Evolutionary conservation across 805 yeast species (phyloP).

Genomic region (Starmerella floris): DNA sequence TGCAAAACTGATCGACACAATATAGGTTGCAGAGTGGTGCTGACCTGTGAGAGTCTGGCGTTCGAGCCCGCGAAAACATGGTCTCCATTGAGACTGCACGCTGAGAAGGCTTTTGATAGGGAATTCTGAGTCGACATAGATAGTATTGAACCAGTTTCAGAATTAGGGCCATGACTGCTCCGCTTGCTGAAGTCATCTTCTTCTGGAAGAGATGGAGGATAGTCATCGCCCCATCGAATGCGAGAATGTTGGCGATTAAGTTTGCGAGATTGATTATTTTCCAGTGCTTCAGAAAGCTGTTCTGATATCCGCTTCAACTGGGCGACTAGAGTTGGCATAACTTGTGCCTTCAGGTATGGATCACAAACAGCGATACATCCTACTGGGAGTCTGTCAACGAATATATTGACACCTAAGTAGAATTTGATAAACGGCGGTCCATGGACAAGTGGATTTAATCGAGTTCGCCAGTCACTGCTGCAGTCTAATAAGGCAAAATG

Average conservation of each 20-base stretch:
- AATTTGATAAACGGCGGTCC: constrained; percentile 47
- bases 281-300: constrained; percentile 8
- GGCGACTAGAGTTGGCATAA: constrained; percentile 12
- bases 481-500: constrained; percentile 48
- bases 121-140: background rate
- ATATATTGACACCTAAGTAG: constrained; percentile 53
- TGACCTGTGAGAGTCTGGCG: background rate
- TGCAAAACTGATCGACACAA: constrained; percentile 13
- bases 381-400: constrained; percentile 32
- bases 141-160: background rate
- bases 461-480: constrained; percentile 55
- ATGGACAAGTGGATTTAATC: constrained; percentile 47
- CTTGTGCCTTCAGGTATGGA: constrained; percentile 19
- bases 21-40: constrained; percentile 4
- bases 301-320: constrained; percentile 12
- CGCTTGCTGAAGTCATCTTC: background rate
- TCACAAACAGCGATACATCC: constrained; percentile 54
- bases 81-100: background rate
- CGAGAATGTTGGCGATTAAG: background rate
- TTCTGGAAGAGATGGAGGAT: background rate
- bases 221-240: constrained; percentile 7
- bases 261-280: background rate
- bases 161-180: background rate
- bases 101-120: background rate
- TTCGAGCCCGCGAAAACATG: background rate